Percentiles rank a stretch among this genome's conserved stretches.
phyloP scores from a whole-genome alignment of 495 filamentous ascomycete genomes.

The Penicillium chermesinum region DNA sequence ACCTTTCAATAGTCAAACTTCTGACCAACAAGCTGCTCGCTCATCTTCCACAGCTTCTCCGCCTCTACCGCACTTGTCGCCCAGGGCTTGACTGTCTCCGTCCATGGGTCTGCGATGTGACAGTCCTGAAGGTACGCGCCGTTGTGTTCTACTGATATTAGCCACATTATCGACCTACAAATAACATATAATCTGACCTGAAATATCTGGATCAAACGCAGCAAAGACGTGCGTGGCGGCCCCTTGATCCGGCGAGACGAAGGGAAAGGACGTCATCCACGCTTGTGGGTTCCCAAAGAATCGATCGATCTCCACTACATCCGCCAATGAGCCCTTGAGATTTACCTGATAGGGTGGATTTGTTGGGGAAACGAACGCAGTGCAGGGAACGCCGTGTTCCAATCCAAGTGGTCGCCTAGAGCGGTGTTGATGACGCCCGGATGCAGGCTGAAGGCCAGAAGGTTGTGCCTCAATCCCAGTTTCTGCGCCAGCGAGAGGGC shows the following conservation, averaged over 20 bases:
- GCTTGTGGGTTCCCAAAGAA: neutral
- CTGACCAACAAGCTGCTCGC: constrained; percentile 36
- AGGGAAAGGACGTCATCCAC: too few relatives aligned
- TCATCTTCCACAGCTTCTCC: constrained; percentile 39
- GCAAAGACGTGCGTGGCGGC: constrained; percentile 54
- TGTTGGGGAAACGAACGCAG: too few relatives aligned
- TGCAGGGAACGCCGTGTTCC: too few relatives aligned
- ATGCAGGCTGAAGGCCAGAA: constrained; percentile 38
- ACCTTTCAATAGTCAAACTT: constrained; percentile 17
- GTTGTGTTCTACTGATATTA: neutral
- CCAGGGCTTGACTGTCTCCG: constrained; percentile 13
- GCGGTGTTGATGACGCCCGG: constrained; percentile 34
- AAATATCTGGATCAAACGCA: constrained; percentile 42
- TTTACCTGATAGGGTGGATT: too few relatives aligned
- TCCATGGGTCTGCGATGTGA: constrained; percentile 31
- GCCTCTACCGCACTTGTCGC: constrained; percentile 26
- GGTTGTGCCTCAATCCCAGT: constrained; percentile 19
- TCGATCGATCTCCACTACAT: neutral
- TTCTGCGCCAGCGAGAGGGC: constrained; percentile 41
- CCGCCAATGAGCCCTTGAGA: too few relatives aligned
- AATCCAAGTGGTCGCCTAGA: neutral
- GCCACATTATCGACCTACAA: neutral
- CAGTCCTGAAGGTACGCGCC: neutral
- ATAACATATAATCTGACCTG: neutral
- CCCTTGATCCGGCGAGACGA: too few relatives aligned